A percentile compares a stretch with the other conserved stretches of the same genome.
phyloP scores from a whole-genome alignment of 176 grass and related monocot genomes.

The Cocos nucifera region DNA sequence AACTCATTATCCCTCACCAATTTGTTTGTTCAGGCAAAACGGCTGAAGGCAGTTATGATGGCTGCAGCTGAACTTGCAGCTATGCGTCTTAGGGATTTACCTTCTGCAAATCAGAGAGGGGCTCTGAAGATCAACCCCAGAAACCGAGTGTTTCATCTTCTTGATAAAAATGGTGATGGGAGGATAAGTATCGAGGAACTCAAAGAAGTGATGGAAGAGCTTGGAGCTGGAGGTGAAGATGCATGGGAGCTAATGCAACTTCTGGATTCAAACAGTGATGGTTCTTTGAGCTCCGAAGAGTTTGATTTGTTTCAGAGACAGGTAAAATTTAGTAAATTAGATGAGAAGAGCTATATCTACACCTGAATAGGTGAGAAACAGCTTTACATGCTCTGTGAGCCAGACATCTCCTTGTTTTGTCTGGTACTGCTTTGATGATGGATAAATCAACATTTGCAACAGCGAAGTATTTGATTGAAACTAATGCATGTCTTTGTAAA shows the following conservation, averaged over 20 bases:
- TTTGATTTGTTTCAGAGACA: slow-evolving; percentile 87
- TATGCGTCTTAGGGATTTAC: slow-evolving; percentile 62
- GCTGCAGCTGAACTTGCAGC: slow-evolving; percentile 80
- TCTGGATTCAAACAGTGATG: slow-evolving; percentile 76
- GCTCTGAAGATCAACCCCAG: slow-evolving; percentile 27
- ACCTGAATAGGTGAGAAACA: too few relatives aligned
- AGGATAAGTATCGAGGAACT: slow-evolving; percentile 95
- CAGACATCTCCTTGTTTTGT: background rate
- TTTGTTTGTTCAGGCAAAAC: slow-evolving; percentile 43
- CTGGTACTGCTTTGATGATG: too few relatives aligned
- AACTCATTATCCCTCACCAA: background rate
- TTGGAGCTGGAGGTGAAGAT: slow-evolving; percentile 68
- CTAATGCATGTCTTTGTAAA: too few relatives aligned
- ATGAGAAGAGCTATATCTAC: too few relatives aligned
- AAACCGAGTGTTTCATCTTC: slow-evolving; percentile 46
- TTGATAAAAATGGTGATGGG: slow-evolving; percentile 82
- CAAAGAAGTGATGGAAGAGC: slow-evolving; percentile 81
- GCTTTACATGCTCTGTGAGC: too few relatives aligned
- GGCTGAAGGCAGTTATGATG: slow-evolving; percentile 67
- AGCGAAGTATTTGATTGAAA: too few relatives aligned
- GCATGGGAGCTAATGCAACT: slow-evolving; percentile 75
- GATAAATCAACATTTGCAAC: too few relatives aligned
- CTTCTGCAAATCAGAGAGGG: slow-evolving; percentile 24
- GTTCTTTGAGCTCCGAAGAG: slow-evolving; percentile 90
- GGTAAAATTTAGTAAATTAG: slow-evolving; percentile 20